A percentile compares a stretch with the other conserved stretches of the same genome.
phyloP scores from a whole-genome alignment of 768 basidiomycete genomes.

The Clavulina sp. region DNA sequence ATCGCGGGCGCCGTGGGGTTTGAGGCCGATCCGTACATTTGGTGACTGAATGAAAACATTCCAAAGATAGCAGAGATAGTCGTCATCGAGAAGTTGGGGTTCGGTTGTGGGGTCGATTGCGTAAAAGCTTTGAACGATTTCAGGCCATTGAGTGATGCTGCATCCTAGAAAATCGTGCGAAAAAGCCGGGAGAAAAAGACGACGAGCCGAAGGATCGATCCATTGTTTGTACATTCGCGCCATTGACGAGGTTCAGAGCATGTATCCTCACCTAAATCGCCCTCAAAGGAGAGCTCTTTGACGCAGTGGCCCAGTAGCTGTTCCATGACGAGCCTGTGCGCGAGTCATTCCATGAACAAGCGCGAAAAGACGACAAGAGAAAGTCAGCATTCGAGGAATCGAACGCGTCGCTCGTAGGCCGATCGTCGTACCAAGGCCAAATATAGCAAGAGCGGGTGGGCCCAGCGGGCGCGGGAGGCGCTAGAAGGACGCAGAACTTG shows the following conservation, averaged over 20 bases:
- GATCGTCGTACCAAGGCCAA: too few species aligned
- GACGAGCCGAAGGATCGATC: conserved; percentile 30
- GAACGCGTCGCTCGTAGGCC: too few species aligned
- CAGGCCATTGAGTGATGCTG: conserved; percentile 47
- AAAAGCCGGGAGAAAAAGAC: conserved; percentile 14
- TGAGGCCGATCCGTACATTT: conserved; percentile 54
- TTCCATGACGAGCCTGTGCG: too few species aligned
- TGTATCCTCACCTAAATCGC: conserved; percentile 55
- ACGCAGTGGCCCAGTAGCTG: conserved; percentile 71
- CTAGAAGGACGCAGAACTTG: too few species aligned
- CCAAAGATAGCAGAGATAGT: conserved; percentile 70
- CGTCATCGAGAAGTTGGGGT: conserved; percentile 49
- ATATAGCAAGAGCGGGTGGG: too few species aligned
- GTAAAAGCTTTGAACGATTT: conserved; percentile 56
- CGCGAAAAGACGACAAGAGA: too few species aligned
- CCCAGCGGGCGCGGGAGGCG: too few species aligned
- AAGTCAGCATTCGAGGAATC: too few species aligned
- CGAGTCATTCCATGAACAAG: too few species aligned
- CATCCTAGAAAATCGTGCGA: conserved; percentile 36
- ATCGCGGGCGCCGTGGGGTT: conserved; percentile 38
- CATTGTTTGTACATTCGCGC: conserved; percentile 12
- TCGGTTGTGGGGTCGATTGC: conserved; percentile 14
- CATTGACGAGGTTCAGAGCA: neutral
- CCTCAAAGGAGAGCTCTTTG: conserved; percentile 77
- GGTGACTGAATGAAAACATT: conserved; percentile 58